These are phyloP conservation scores for Coemansia sp. DNA, from an alignment of 192 early-diverging fungal species.

Conservation along the genomic window DNA sequence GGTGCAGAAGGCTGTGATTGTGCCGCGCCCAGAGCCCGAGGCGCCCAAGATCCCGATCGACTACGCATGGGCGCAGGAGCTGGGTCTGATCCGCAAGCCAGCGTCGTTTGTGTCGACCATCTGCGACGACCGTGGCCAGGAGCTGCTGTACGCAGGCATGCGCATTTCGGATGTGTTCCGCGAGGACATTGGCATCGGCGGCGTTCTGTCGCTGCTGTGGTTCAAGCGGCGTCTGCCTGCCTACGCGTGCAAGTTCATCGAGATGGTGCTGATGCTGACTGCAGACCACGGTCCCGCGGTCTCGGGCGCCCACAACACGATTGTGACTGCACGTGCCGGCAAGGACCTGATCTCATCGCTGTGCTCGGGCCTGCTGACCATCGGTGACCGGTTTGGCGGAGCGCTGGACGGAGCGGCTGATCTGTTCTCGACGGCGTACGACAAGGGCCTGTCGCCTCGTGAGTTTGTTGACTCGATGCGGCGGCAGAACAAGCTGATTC, in stretches of 20 bases:
- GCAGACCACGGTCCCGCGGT: slow-evolving; percentile 99
- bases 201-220: slow-evolving; percentile 95
- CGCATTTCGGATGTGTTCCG: slow-evolving; percentile 98
- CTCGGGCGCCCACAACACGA: slow-evolving; percentile 88
- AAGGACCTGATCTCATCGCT: slow-evolving; percentile 97
- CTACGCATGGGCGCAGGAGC: slow-evolving; percentile 98
- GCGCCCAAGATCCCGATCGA: slow-evolving; percentile 98
- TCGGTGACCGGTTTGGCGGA: slow-evolving; percentile 97
- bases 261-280: slow-evolving; percentile 99
- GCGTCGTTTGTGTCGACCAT: slow-evolving; percentile 98
- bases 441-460: slow-evolving; percentile 85
- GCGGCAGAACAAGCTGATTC: slow-evolving; percentile 94
- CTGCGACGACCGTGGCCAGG: slow-evolving; percentile 98
- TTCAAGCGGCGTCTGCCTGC: slow-evolving; percentile 95
- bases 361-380: slow-evolving; percentile 92
- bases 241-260: slow-evolving; percentile 96
- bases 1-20: slow-evolving; percentile 69
- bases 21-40: slow-evolving; percentile 81
- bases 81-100: slow-evolving; percentile 97
- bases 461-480: slow-evolving; percentile 96
- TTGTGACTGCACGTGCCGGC: slow-evolving; percentile 93
- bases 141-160: slow-evolving; percentile 98
- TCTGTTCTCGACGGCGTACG: slow-evolving; percentile 88
- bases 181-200: slow-evolving; percentile 98
- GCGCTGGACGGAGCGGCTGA: slow-evolving; percentile 97